Evolutionary conservation across 352 stramenopile genomes (phyloP).

Genomic region (Pythium graminicola): DNA sequence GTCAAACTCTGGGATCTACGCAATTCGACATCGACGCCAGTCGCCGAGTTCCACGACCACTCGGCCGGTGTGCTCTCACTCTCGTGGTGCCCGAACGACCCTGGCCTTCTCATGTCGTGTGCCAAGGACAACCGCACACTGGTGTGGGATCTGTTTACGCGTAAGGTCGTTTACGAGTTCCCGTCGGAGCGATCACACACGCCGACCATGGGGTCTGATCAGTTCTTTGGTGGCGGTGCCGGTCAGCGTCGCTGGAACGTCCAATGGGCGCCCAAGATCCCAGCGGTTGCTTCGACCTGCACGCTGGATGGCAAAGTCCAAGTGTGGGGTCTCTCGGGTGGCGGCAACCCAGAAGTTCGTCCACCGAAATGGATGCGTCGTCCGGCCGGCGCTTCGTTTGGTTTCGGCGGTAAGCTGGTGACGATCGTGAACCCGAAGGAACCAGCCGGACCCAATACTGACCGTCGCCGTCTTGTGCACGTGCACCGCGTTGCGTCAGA

Average conservation of each 20-base stretch:
- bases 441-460: conserved; percentile 35
- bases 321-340: conserved; percentile 81
- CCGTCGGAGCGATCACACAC: conserved; percentile 56
- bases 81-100: conserved; percentile 96
- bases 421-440: conserved; percentile 77
- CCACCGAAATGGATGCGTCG: conserved; percentile 95
- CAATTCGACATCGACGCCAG: conserved; percentile 95
- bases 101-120: conserved; percentile 89
- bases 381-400: conserved; percentile 89
- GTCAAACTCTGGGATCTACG: conserved; percentile 98
- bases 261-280: conserved; percentile 93
- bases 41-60: conserved; percentile 95
- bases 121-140: conserved; percentile 98
- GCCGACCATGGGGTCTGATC: conserved; percentile 69
- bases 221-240: conserved; percentile 67
- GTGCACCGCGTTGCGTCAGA: conserved; percentile 80
- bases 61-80: conserved; percentile 93
- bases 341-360: conserved; percentile 70
- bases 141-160: conserved; percentile 95
- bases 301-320: conserved; percentile 97
- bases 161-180: conserved; percentile 93
- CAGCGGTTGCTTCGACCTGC: conserved; percentile 93
- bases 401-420: conserved; percentile 94
- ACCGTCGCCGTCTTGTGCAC: conserved; percentile 70
- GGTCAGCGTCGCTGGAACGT: conserved; percentile 92